Conservation (phyloP, 495 filamentous ascomycete genomes). For the Neurospora sp. region DNA sequence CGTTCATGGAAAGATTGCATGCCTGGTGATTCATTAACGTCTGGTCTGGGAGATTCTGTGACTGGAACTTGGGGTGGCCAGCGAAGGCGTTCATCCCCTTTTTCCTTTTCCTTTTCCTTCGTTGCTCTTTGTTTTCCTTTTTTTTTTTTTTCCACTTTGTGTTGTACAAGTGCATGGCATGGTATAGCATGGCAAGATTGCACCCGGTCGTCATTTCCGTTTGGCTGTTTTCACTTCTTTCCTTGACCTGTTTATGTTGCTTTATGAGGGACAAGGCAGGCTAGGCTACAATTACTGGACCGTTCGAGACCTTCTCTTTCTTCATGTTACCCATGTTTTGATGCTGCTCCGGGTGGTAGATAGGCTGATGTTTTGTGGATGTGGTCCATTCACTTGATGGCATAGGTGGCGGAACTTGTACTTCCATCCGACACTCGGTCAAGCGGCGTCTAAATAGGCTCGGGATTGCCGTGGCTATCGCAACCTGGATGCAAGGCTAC, state of each 20-base stretch:
- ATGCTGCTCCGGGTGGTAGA: neutral
- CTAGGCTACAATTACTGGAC: neutral
- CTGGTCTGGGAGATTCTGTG: neutral
- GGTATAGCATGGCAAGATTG: conserved; percentile 1
- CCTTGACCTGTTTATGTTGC: neutral
- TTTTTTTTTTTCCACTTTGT: neutral
- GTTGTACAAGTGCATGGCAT: neutral
- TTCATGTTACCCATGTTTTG: neutral
- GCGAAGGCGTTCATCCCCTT: neutral
- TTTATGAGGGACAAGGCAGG: neutral
- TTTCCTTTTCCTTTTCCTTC: neutral
- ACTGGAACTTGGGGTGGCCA: neutral
- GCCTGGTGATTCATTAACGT: neutral
- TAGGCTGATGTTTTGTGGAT: neutral
- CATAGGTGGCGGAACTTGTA: neutral
- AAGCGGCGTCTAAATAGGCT: neutral
- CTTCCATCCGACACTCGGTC: neutral
- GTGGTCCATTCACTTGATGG: neutral
- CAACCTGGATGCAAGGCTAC: neutral
- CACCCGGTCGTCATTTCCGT: neutral
- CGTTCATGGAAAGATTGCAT: neutral
- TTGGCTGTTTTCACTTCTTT: neutral
- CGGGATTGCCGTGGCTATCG: neutral
- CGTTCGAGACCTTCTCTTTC: neutral
- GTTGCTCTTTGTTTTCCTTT: conserved; percentile 1